Evolutionary conservation across 2,329 filamentous ascomycete species (phyloP), one percentile per base, ranked within the genome.

Genomic region (Daldinia eschscholtzii): DNA sequence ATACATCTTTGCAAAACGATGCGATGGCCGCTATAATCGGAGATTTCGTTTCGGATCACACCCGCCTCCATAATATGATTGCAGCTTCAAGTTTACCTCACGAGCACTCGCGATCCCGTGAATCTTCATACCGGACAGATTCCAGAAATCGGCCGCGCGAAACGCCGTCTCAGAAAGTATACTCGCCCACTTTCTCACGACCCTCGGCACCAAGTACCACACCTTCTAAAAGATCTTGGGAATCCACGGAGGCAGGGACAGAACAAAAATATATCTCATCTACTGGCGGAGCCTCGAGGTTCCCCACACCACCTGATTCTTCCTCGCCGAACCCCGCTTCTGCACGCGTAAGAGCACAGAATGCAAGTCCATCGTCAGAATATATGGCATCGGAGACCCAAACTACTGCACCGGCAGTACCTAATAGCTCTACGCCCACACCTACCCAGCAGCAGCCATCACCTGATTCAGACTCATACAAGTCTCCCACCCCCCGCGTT

Each of bases 11-110:
- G n/a, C 44, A 67, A 68, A 50, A 64, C 75, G 77, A 83, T 83
- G 85, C 80, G 82, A 90, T 91, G 88, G 88, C 88, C 77, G 84
- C 88, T 81, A 80, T 90, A 81, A 86, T 90, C 75, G 87, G 87
- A 80, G 93, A 95, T 84, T 90, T 90, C 83, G 89, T 90, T 82
- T 87, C 92, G 80, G 90, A 93, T 82, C 85, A 90, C 75, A 86
- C 88, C 76, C 87, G 89, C 82, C 91, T 91, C 81, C 88, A 89
- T 84, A 89, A 86, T 83, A 92, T 90, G 86, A 91, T 93, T 83
- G 81, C 83, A 66, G 80, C 82, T 64, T 80, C 84, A 50, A 81
- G 81, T 57, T 74, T 84, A 71, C 80, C 79, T 71, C 83, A 82
- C 71, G 83, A 82, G 71, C 84, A 84, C 72, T 83, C 82, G 70